These are phyloP conservation scores for Rhododendron williamsianum DNA, from an alignment of 148 eudicot genomes.

Conservation along the genomic window DNA sequence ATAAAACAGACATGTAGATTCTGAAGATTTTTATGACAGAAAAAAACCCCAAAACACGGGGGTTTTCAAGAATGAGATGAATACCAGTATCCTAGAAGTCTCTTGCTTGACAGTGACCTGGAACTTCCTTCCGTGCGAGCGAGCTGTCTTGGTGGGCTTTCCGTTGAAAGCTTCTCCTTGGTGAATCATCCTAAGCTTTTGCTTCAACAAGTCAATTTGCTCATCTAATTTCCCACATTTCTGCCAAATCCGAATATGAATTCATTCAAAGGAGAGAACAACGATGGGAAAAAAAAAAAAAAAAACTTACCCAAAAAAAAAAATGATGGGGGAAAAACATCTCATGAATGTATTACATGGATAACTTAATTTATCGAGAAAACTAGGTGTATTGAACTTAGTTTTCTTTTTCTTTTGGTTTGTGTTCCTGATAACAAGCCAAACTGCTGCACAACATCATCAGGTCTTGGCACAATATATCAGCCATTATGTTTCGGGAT, in stretches of 20 bases:
- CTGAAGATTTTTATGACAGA: background rate
- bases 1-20: background rate
- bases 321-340: background rate
- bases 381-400: background rate
- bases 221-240: constrained; percentile 56
- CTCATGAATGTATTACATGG: background rate
- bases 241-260: constrained; percentile 19
- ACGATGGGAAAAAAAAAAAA: background rate
- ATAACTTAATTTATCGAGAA: background rate
- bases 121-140: constrained; percentile 54
- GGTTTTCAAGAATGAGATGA: background rate
- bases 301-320: too few species aligned
- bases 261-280: background rate
- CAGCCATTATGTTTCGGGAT: background rate
- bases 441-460: background rate
- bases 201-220: constrained; percentile 43
- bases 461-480: background rate
- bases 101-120: constrained; percentile 48
- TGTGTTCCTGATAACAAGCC: background rate
- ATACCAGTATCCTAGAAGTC: constrained; percentile 52
- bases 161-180: constrained; percentile 58
- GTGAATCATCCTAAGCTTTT: constrained; percentile 39
- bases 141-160: constrained; percentile 50
- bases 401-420: background rate
- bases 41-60: background rate